A percentile compares a stretch with the other conserved stretches of the same genome.
These are phyloP conservation scores for Ministeria vibrans DNA, from an alignment of 78 protist species.

Conservation along the genomic window DNA sequence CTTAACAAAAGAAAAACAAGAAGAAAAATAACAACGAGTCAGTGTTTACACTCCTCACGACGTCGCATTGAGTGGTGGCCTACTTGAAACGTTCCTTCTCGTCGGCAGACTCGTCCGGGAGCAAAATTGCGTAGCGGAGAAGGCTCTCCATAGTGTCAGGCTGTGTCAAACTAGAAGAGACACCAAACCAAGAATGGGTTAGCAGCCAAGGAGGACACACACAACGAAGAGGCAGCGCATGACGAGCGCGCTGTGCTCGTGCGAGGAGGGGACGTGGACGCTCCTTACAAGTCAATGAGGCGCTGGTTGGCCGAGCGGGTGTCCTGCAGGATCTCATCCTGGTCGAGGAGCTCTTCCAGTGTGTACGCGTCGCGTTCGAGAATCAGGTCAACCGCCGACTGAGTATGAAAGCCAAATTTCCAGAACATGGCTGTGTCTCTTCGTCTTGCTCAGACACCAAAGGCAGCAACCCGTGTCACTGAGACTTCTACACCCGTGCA, in stretches of 20 bases:
- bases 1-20: neutral
- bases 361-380: slow-evolving; percentile 47
- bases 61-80: neutral
- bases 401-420: slow-evolving; percentile 60
- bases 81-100: slow-evolving; percentile 42
- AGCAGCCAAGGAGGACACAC: neutral
- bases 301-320: slow-evolving; percentile 51
- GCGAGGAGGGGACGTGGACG: neutral
- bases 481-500: no score
- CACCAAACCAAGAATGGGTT: neutral
- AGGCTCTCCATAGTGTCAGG: slow-evolving; percentile 39
- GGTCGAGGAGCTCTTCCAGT: slow-evolving; percentile 50
- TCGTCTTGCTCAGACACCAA: no score
- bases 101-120: slow-evolving; percentile 51
- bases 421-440: slow-evolving; percentile 48
- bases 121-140: slow-evolving; percentile 34
- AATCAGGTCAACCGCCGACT: slow-evolving; percentile 55
- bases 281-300: slow-evolving; percentile 48
- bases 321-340: slow-evolving; percentile 64
- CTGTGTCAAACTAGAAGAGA: slow-evolving; percentile 25
- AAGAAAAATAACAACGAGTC: neutral
- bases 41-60: neutral
- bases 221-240: neutral
- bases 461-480: no score
- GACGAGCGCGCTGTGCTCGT: neutral